Evolutionary conservation across 1,139 yeast genomes (phyloP).

Genomic region (Sugiyamaella sp.): DNA sequence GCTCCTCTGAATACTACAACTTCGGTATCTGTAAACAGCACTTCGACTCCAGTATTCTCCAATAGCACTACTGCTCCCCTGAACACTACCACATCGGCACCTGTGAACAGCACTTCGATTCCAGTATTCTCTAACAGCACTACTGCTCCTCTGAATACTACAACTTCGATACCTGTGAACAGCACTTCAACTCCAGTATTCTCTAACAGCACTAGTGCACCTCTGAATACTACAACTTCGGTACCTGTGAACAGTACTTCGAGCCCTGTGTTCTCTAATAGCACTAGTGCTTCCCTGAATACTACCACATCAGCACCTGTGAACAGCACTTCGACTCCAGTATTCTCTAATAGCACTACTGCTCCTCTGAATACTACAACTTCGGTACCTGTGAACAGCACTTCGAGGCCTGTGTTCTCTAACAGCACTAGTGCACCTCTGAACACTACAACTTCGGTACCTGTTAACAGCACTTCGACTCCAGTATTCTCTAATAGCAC

Average conservation of each 20-base stretch:
- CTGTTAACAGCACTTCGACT: neutral
- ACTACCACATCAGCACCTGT: neutral
- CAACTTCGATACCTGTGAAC: neutral
- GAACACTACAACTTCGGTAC: neutral
- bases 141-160: conserved; percentile 4
- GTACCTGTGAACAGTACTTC: neutral
- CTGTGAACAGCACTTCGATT: neutral
- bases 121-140: conserved; percentile 11
- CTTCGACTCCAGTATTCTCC: neutral
- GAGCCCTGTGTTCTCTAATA: neutral
- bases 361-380: conserved; percentile 9
- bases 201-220: neutral
- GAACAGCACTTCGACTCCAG: neutral
- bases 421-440: neutral
- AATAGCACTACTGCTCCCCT: neutral
- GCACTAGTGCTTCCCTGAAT: neutral
- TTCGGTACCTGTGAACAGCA: neutral
- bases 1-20: neutral
- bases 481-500: neutral
- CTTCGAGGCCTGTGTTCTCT: neutral
- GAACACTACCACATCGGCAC: neutral
- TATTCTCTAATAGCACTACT: conserved; percentile 3
- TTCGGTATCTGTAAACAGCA: neutral
- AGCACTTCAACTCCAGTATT: neutral
- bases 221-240: neutral